Evolutionary conservation across 805 yeast genomes (phyloP).

Genomic region (Dipodascus geniculatus): DNA sequence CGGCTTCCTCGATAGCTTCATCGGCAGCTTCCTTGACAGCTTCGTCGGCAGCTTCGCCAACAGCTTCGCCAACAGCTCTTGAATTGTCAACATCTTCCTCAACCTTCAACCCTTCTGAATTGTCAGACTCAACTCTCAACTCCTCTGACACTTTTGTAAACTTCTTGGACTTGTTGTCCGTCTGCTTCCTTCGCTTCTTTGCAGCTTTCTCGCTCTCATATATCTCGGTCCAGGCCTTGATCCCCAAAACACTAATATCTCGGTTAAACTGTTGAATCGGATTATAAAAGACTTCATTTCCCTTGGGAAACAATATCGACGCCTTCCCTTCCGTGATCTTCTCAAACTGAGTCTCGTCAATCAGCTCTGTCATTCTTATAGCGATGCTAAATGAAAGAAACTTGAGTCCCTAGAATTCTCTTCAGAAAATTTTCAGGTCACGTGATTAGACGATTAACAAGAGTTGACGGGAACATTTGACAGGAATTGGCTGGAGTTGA

Average conservation of each 20-base stretch:
- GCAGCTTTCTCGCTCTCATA: constrained; percentile 32
- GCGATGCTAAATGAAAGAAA: not conserved
- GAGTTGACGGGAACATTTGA: too few species aligned
- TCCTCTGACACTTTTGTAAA: constrained; percentile 3
- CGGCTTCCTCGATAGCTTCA: constrained; percentile 2
- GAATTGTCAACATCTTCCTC: not conserved
- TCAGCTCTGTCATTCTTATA: not conserved
- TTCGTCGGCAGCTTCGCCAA: too few species aligned
- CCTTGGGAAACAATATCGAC: constrained; percentile 66
- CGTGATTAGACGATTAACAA: too few species aligned
- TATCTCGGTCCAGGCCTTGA: constrained; percentile 72
- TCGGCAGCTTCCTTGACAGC: too few species aligned
- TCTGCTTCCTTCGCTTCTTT: constrained; percentile 18
- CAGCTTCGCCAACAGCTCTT: too few species aligned
- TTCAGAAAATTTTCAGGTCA: not conserved
- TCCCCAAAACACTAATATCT: constrained; percentile 75
- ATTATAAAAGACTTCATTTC: constrained; percentile 81
- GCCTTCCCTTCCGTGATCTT: constrained; percentile 66
- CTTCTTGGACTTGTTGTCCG: not conserved
- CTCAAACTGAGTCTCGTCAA: not conserved
- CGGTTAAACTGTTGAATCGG: constrained; percentile 96
- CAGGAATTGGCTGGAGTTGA: too few species aligned
- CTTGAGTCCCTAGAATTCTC: not conserved
- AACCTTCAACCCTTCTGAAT: constrained; percentile 2
- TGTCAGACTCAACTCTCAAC: not conserved